Base-by-base conservation (phyloP, 2,329 filamentous ascomycete species). In the Xylariaceae sp. region DNA sequence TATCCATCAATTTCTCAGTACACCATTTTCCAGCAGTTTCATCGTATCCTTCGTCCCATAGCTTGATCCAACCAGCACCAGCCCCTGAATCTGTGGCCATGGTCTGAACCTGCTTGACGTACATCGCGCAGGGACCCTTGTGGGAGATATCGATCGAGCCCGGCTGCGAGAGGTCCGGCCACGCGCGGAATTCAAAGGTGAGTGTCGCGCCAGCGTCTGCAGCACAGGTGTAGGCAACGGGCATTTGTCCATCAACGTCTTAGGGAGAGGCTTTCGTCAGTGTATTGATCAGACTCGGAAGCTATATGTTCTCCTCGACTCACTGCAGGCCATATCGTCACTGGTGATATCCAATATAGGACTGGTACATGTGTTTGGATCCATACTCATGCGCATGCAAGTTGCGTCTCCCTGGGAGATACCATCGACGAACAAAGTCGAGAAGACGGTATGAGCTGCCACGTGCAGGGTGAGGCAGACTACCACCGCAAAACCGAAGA, bases 11-110 rank as follows among this genome's bases (percentile, higher is more conserved):
- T 49, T 79, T 80, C 59, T 87, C 79, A 3, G 82, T 84, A 65
- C 86, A 88, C 84, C 85, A 90, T 61, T 79, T 69, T 22, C 69
- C 63, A 2, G 70, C 69, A 5, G 61, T 55, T 5, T 67, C 61
- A 55, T 86, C 73, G 65, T 85, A 87, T 37, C 82, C 83, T 41
- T 83, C 75, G 47, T 86, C 77, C 72, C 76, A 88, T 60, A 90
- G 78, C 73, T 89, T 89, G 74, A 90, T 86, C 86, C 86, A 91
- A 32, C 85, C 85, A 40, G 72, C 67, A 4, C 85, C 85, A 20
- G 74, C 68, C 40, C 80, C 80, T 11, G 76, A 64, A 52, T 73
- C 68, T 19, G 60, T 62, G 11, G 67, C 67, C 47, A 82, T 79
- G 46, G 80, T 73, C 52, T 71, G 65, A 2, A 88, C 77, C 57